Percentiles rank a stretch among this genome's conserved stretches.
Evolutionary conservation across 106 monocot species (phyloP).

Genomic region (Dendrobium huoshanense): DNA sequence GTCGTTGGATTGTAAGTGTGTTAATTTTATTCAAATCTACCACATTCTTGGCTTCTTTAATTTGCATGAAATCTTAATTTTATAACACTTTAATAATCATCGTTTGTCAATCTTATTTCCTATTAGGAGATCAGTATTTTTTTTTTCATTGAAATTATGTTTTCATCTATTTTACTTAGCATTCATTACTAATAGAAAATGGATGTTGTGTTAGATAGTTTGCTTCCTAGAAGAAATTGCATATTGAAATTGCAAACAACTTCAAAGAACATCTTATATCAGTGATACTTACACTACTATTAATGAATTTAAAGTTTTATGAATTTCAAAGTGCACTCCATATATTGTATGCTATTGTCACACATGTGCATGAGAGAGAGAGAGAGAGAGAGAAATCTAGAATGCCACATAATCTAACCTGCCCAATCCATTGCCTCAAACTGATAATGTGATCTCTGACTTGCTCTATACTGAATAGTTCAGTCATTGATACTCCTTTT

Average conservation of each 20-base stretch:
- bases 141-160: neutral
- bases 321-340: neutral
- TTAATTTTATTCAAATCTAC: neutral
- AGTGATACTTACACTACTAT: neutral
- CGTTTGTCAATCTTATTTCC: neutral
- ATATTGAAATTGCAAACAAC: neutral
- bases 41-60: neutral
- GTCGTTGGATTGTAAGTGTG: neutral
- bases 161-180: neutral
- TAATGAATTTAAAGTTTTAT: neutral
- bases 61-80: neutral
- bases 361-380: too few relatives aligned
- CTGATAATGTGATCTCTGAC: conserved; percentile 76
- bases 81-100: neutral
- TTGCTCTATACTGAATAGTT: conserved; percentile 93
- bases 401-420: conserved; percentile 41
- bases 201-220: neutral
- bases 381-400: neutral
- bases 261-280: neutral
- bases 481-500: conserved; percentile 95
- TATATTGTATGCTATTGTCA: neutral
- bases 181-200: neutral
- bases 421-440: conserved; percentile 93
- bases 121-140: neutral
- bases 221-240: neutral